These are phyloP conservation scores for Fusarium sp. DNA, from an alignment of 2,329 filamentous ascomycete genomes.

Conservation along the genomic window DNA sequence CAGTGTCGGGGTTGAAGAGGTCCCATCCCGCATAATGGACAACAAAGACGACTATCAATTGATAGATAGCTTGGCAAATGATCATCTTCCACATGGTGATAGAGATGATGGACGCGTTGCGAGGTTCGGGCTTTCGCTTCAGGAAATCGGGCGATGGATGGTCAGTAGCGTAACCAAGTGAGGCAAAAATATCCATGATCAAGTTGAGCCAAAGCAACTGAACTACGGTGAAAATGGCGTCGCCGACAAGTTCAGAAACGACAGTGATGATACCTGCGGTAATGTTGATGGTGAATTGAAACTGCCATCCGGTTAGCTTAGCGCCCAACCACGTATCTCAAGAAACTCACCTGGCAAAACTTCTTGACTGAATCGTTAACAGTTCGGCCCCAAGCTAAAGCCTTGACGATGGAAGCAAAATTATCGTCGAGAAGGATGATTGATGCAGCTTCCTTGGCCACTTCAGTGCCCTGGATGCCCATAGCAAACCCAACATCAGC, in stretches of 20 bases:
- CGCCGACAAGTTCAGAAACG: constrained; percentile 68
- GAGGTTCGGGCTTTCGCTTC: constrained; percentile 64
- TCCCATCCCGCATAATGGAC: constrained; percentile 70
- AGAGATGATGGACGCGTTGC: constrained; percentile 79
- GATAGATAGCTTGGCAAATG: constrained; percentile 69
- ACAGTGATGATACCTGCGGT: constrained; percentile 75
- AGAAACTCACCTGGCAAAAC: constrained; percentile 66
- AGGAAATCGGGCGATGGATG: constrained; percentile 68
- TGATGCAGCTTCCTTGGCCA: constrained; percentile 75
- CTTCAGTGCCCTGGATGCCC: constrained; percentile 74
- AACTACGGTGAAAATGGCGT: constrained; percentile 72
- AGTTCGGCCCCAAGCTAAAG: constrained; percentile 74
- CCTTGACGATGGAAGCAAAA: constrained; percentile 73
- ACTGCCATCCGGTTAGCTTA: constrained; percentile 50
- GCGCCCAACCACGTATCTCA: rapidly evolving
- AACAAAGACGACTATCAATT: constrained; percentile 67
- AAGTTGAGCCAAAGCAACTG: constrained; percentile 77
- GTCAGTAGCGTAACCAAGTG: constrained; percentile 73
- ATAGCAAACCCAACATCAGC: constrained; percentile 77
- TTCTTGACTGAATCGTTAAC: constrained; percentile 77
- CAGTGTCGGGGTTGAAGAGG: constrained; percentile 64
- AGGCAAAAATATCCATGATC: constrained; percentile 77
- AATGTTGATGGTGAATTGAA: constrained; percentile 77
- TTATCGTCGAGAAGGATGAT: constrained; percentile 76
- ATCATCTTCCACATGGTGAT: constrained; percentile 74